Evolutionary conservation across 2,329 filamentous ascomycete genomes (phyloP), one percentile per base, ranked within the genome.

Genomic region (Beauveria sp.): DNA sequence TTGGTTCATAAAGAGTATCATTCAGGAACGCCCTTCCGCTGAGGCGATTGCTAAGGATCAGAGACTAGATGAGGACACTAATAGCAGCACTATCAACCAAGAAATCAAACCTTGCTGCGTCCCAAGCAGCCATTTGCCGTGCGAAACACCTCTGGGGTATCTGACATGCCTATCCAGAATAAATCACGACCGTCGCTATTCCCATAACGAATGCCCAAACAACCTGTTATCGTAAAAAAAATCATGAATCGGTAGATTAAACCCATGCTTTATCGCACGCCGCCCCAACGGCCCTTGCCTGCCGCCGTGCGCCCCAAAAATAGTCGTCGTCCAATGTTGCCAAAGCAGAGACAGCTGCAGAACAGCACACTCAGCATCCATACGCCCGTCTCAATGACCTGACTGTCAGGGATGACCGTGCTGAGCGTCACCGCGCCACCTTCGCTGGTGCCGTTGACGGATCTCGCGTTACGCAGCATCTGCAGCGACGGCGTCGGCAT

Each of bases 291-390:
- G 3, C 77, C 77, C 62, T 74, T 76, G n/a, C 69, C 72, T 1
- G 69, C 71, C 1, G 73, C 72, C n/a, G 73, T 72, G 61, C 69
- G 71, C 24, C 76, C 80, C 64, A 84, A 75, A n/a, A 87, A 86
- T 65, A 97, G 75, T 64, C 90, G 82, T 64, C 94, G 81, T 14
- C 94, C 94, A 70, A 99, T 91, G 70, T 96, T 97, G 12, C 94
- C 94, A 79, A 99, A 97, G 75, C 92, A 97, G 10, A 97, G 85
- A 67, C 91, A 92, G 69, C 91, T 96, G 75, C 94, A 97, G 72
- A 97, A 99, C 55, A 99, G 76, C 28, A 97, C 92, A 70, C 91
- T 96, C 26, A 93, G 81, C 69, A 96, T 88, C 93, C 94, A 99
- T 5, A 92, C 90, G 14, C 86, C 87, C 20, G 89, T 83, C 61